A percentile compares a stretch with the other conserved stretches of the same genome.
phyloP scores from a whole-genome alignment of 495 filamentous ascomycete genomes.

The Penicillium simplicissimum region DNA sequence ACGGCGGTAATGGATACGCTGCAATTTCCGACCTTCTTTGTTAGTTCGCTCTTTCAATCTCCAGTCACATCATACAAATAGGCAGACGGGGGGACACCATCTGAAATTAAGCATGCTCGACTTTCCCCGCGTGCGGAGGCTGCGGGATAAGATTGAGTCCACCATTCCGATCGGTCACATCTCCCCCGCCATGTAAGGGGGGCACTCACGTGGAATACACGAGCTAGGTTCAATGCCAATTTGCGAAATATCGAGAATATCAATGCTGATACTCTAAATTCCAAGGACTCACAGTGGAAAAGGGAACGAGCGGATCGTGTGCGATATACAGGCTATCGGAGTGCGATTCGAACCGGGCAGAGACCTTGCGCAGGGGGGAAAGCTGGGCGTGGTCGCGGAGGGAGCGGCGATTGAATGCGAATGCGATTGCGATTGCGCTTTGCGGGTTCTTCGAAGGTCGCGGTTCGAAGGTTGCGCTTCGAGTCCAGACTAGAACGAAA shows the following conservation, averaged over 20 bases:
- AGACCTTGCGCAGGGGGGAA: neutral
- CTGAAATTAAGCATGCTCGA: neutral
- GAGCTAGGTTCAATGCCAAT: neutral
- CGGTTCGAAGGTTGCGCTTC: neutral
- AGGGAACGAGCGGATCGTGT: neutral
- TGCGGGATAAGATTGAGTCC: no score
- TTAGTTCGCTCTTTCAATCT: neutral
- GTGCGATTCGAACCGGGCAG: neutral
- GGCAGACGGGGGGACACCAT: neutral
- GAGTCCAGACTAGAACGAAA: slow-evolving; percentile 13
- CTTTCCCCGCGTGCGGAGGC: slow-evolving; percentile 7
- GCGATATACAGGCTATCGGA: neutral
- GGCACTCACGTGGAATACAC: slow-evolving; percentile 1
- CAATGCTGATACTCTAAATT: neutral
- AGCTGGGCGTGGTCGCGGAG: neutral
- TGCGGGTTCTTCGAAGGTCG: no score
- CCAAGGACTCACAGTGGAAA: neutral
- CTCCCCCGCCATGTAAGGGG: slow-evolving; percentile 3
- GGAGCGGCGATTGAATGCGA: neutral
- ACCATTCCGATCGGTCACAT: neutral
- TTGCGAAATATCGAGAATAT: neutral
- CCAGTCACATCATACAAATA: neutral
- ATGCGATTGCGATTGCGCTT: no score
- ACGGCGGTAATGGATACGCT: neutral
- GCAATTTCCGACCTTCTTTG: neutral